Evolutionary conservation across 305 asterid genomes (phyloP).

Genomic region (Plantago coronopus): DNA sequence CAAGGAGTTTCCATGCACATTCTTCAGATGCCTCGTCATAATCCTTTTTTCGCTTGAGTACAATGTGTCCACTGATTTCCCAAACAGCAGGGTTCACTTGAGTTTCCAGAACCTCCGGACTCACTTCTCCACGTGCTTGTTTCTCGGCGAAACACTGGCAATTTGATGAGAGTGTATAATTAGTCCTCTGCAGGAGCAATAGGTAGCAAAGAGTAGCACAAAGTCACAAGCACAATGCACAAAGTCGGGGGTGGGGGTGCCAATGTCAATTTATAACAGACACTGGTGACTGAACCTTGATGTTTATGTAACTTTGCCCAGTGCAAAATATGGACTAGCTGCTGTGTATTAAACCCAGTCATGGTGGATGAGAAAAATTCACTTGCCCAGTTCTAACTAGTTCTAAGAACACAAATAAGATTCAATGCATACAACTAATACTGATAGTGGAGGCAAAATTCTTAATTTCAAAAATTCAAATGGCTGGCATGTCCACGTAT

Average conservation of each 20-base stretch:
- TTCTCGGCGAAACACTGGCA: slow-evolving; percentile 83
- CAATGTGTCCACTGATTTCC: slow-evolving; percentile 96
- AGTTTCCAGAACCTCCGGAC: slow-evolving; percentile 72
- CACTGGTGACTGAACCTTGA: too few relatives aligned
- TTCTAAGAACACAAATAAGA: background rate
- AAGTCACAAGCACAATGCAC: background rate
- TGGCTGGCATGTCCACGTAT: too few relatives aligned
- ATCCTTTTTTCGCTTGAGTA: slow-evolving; percentile 73
- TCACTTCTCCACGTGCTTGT: slow-evolving; percentile 90
- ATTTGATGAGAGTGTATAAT: slow-evolving; percentile 8
- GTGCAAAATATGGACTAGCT: too few relatives aligned
- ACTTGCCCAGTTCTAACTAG: background rate
- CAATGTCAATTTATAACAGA: too few relatives aligned
- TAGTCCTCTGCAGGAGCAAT: background rate
- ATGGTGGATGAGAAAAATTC: too few relatives aligned
- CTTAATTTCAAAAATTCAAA: too few relatives aligned
- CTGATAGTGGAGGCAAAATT: background rate
- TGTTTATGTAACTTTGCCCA: too few relatives aligned
- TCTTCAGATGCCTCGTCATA: slow-evolving; percentile 71
- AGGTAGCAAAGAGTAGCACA: background rate
- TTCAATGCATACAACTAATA: too few relatives aligned
- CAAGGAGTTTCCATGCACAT: slow-evolving; percentile 85
- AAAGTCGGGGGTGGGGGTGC: too few relatives aligned
- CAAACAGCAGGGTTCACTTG: slow-evolving; percentile 94
- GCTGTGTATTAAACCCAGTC: too few relatives aligned